Evolutionary conservation across 495 filamentous ascomycete genomes (phyloP).

Genomic region (Aspergillus carlsbadensis): DNA sequence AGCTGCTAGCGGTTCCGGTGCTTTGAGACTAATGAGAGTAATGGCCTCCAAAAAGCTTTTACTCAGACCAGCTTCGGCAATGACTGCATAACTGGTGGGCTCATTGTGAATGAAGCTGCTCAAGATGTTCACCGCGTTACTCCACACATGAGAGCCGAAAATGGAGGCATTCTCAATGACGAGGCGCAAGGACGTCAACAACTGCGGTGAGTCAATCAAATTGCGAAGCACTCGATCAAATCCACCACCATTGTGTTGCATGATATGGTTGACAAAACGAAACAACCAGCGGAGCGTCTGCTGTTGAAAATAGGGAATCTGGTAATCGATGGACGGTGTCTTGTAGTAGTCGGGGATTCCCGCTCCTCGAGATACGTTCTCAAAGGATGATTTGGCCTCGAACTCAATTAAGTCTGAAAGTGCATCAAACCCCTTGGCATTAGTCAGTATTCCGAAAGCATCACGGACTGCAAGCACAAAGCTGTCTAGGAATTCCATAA

Average conservation of each 20-base stretch:
- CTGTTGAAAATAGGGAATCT: constrained; percentile 88
- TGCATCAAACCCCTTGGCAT: constrained; percentile 77
- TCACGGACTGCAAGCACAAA: constrained; percentile 79
- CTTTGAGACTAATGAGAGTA: constrained; percentile 51
- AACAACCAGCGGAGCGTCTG: constrained; percentile 90
- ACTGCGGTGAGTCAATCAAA: constrained; percentile 84
- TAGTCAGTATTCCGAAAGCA: constrained; percentile 75
- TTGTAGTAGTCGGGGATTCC: constrained; percentile 79
- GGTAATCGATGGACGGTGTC: constrained; percentile 82
- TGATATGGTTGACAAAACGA: constrained; percentile 94
- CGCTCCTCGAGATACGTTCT: constrained; percentile 58
- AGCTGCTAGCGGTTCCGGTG: constrained; percentile 10
- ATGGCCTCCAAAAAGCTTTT: constrained; percentile 78
- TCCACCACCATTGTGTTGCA: constrained; percentile 79
- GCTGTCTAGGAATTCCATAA: constrained; percentile 81
- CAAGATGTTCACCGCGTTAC: constrained; percentile 82
- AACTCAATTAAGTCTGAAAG: constrained; percentile 80
- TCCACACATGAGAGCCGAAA: constrained; percentile 93
- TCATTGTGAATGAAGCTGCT: constrained; percentile 99
- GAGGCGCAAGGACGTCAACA: constrained; percentile 72
- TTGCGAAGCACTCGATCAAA: constrained; percentile 89
- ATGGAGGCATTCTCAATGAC: constrained; percentile 76
- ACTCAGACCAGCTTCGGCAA: constrained; percentile 89
- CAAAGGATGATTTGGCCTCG: constrained; percentile 71
- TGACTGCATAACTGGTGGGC: constrained; percentile 92